Conservation (phyloP, 2,329 filamentous ascomycete species). For the Epichloe gansuensis region DNA sequence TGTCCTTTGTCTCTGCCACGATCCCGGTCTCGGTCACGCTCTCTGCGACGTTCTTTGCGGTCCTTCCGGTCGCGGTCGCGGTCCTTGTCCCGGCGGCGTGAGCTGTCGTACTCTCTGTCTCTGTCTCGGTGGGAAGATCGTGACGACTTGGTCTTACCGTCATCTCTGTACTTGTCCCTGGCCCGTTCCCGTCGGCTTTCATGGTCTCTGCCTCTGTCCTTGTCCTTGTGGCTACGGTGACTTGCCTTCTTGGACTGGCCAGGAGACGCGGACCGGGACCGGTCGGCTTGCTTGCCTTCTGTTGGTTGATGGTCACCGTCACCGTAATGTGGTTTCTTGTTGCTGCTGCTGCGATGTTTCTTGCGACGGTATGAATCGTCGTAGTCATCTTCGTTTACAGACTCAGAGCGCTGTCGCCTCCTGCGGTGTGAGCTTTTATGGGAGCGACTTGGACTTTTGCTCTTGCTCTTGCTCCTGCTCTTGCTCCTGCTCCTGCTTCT, state of each 20-base stretch:
- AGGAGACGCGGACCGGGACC: slow-evolving; percentile 54
- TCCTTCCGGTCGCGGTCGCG: slow-evolving; percentile 25
- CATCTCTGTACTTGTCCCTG: slow-evolving; percentile 31
- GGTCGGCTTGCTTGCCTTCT: slow-evolving; percentile 35
- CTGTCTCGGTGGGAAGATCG: slow-evolving; percentile 30
- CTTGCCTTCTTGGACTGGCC: slow-evolving; percentile 44
- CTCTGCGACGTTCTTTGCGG: slow-evolving; percentile 23
- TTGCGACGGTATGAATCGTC: slow-evolving; percentile 37
- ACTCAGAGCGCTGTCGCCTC: slow-evolving; percentile 43
- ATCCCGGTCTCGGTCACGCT: slow-evolving; percentile 18
- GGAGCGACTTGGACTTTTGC: slow-evolving; percentile 17
- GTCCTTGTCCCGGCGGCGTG: slow-evolving; percentile 22
- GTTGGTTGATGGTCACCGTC: slow-evolving; percentile 31
- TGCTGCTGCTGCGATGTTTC: slow-evolving; percentile 32
- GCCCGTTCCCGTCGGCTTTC: slow-evolving; percentile 33
- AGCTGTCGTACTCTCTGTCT: slow-evolving; percentile 28
- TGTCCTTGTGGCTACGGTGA: slow-evolving; percentile 50
- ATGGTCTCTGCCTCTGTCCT: slow-evolving; percentile 37
- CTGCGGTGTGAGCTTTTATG: slow-evolving; percentile 36
- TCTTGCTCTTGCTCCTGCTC: slow-evolving; percentile 12
- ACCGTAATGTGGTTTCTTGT: slow-evolving; percentile 22
- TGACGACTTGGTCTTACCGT: slow-evolving; percentile 27
- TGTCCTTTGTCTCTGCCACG: slow-evolving; percentile 14
- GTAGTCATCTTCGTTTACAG: slow-evolving; percentile 34
- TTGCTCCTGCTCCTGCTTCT: slow-evolving; percentile 14